Base-by-base conservation (phyloP, 2,329 filamentous ascomycete genomes). In the Aureobasidium sp. region DNA sequence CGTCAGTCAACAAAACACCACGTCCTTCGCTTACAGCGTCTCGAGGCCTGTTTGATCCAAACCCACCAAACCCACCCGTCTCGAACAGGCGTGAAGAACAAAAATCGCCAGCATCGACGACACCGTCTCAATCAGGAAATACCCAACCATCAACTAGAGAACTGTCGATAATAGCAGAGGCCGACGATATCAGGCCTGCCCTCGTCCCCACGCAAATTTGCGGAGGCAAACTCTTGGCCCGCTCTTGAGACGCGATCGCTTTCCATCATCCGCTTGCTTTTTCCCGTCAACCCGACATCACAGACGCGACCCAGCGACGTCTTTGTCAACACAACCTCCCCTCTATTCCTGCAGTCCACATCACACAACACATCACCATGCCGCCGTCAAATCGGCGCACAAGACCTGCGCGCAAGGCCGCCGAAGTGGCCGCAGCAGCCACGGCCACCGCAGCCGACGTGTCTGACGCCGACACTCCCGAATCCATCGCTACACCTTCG, bases 401-500 rank as follows among this genome's bases (percentile, higher is more conserved):
- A 27, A 61, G 62, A 44, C 62, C 52, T 14, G 61, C 62, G 44
- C 64, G 64, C 60, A 65, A 64, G 35, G 52, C 62, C 17, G 60
- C 60, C 45, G 63, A 65, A 56, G 49, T 60, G 57, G 57, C 57
- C 35, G 57, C 57, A 9, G 59, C 59, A 44, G 49, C 59, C 22
- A 54, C 47, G 11, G 57, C 57, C n/a, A 52, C 47, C 17, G 60
- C 63, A 40, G 67, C 67, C 39, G 67, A 73, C 60, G 67, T 68
- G 22, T 74, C 73, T 31, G 77, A 79, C 66, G 68, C 67, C 33
- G 72, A 74, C 42, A 78, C 76, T 22, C 76, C 76, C 62, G 78
- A 79, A 65, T 73, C 76, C 31, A 76, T 78, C 67, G 72, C 76
- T 65, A 80, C 78, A 27, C 78, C 78, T 53, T 75, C 77, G 54